These are phyloP conservation scores for Trichoderma koningiopsis DNA, from an alignment of 2,329 filamentous ascomycete genomes.

Conservation along the genomic window DNA sequence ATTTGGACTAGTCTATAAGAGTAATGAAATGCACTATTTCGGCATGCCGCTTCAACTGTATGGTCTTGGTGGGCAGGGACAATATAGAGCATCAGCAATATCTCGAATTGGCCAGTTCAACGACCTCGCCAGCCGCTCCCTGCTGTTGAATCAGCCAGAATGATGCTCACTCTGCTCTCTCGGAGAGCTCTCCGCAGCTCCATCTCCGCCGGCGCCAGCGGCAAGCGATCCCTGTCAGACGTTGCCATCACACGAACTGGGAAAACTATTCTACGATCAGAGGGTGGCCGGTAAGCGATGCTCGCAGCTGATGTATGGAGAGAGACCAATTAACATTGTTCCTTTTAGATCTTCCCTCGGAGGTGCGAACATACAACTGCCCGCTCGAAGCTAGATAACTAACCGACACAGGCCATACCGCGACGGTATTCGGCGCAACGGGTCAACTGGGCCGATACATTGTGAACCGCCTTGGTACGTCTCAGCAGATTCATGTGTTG, in stretches of 20 bases:
- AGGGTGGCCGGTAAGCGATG: conserved; percentile 78
- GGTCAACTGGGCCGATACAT: conserved; percentile 96
- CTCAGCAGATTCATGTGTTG: conserved; percentile 2
- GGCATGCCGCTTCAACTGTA: conserved; percentile 1
- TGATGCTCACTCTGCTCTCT: conserved; percentile 11
- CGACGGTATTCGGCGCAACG: conserved; percentile 96
- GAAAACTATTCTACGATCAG: conserved; percentile 86
- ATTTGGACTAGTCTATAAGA: background rate
- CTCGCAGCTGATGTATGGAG: conserved; percentile 32
- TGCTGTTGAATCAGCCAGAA: conserved; percentile 16
- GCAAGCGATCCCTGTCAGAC: conserved; percentile 68
- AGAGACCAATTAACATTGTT: conserved; percentile 34
- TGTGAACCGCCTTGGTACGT: conserved; percentile 82
- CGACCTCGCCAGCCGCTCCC: conserved; percentile 1
- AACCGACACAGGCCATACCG: conserved; percentile 74
- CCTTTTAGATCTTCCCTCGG: conserved; percentile 75
- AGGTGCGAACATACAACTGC: conserved; percentile 57
- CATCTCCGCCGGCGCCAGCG: conserved; percentile 34
- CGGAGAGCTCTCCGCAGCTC: conserved; percentile 16
- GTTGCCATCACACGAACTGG: conserved; percentile 92
- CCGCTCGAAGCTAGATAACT: conserved; percentile 29
- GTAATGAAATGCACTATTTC: conserved; percentile 10
- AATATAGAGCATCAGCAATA: background rate
- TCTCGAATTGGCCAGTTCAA: conserved; percentile 20
- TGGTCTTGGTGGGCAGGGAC: conserved; percentile 19